Evolutionary conservation across 2,329 filamentous ascomycete species (phyloP).

Genomic region (Passalora sequoiae): DNA sequence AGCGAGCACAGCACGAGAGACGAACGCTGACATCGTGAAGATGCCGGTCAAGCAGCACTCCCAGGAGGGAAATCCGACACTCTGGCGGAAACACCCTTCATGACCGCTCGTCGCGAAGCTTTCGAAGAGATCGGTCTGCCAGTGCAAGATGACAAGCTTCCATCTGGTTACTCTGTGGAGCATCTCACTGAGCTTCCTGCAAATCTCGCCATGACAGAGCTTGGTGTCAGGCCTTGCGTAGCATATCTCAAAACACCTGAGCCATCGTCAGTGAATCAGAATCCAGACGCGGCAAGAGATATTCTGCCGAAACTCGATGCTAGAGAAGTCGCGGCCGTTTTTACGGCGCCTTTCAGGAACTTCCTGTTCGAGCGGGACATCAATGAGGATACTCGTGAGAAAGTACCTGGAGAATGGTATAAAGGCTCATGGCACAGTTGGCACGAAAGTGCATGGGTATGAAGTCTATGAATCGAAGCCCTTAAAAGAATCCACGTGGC

Average conservation of each 20-base stretch:
- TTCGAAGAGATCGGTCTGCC: constrained; percentile 91
- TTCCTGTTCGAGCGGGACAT: constrained; percentile 65
- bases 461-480: too few relatives aligned
- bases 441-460: constrained; percentile 75
- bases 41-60: constrained; percentile 44
- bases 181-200: constrained; percentile 76
- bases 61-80: constrained; percentile 52
- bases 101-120: constrained; percentile 84
- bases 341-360: constrained; percentile 80
- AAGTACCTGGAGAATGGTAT: constrained; percentile 67
- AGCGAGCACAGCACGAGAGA: not conserved
- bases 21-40: constrained; percentile 41
- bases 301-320: constrained; percentile 68
- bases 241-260: constrained; percentile 52
- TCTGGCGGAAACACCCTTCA: constrained; percentile 55
- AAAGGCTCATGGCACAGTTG: constrained; percentile 74
- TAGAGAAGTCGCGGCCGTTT: constrained; percentile 87
- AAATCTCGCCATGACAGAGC: constrained; percentile 48
- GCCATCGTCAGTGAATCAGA: constrained; percentile 55
- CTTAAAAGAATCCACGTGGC: too few relatives aligned
- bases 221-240: constrained; percentile 48
- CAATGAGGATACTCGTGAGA: constrained; percentile 30
- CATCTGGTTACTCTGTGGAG: constrained; percentile 75
- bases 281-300: constrained; percentile 48
- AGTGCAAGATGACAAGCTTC: constrained; percentile 61